Evolutionary conservation across 768 basidiomycete species (phyloP), one percentile per base, ranked within the genome.

Genomic region (Amanita rimosa): DNA sequence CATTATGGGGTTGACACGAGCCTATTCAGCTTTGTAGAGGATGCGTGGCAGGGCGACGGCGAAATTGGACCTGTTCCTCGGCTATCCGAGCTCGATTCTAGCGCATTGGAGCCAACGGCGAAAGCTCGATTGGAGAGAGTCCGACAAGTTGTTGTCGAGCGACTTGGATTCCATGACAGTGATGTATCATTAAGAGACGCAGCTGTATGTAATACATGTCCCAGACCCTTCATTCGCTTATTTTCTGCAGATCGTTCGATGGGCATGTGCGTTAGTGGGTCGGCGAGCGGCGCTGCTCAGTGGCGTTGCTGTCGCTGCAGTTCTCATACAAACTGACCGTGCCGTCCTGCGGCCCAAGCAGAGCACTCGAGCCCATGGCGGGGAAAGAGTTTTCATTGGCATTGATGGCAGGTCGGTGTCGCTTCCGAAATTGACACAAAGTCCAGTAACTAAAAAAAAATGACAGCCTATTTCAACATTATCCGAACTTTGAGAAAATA

Each of bases 1-100:
- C 95, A 96, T 57, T 99, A 95, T 67, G 96, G 93, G 1, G 68
- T 97, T 51, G 96, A 99, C 65, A 89, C 94, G 0, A 89, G 92
- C n/a, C 73, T 94, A 50, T 79, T 96, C 72, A 92, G 87, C 42
- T 79, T 76, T 33, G 71, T 93, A 39, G 90, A 92, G 62, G 76
- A 73, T 46, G 83, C 85, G 14, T 89, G 85, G 85, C 71, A 74
- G 48, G 73, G 72, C 8, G 65, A 53, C 29, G 67, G 52, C 26
- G 67, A 56, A 31, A 55, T 56, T n/a, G 63, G 60, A 45, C 53
- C 55, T 11, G 59, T 62, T 13, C 73, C 73, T 7, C 62, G 66
- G 31, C 66, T 73, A 39, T 42, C 55, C 10, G 44, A 50, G 14
- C 55, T 55, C 14, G 61, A 62, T 2, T 70, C 69, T 46, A 64